Evolutionary conservation across 2,329 filamentous ascomycete species (phyloP).

Genomic region (Sclerotinia trifoliorum): DNA sequence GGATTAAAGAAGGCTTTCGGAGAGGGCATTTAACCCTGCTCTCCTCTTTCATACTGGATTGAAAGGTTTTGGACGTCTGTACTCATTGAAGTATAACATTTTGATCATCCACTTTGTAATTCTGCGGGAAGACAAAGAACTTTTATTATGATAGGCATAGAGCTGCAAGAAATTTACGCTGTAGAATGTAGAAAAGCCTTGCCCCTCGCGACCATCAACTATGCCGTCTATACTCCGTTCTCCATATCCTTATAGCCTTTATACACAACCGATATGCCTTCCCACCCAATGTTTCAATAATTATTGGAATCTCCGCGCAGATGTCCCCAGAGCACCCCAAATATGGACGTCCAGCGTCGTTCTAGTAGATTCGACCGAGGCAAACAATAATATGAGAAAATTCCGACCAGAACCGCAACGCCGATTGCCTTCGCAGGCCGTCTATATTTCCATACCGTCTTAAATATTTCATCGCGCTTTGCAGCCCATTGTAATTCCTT

Average conservation of each 20-base stretch:
- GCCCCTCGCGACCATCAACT: not conserved
- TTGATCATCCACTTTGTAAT: not conserved
- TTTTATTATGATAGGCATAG: conserved; percentile 13
- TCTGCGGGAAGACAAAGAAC: not conserved
- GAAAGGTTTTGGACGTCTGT: conserved; percentile 10
- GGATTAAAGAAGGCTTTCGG: conserved; percentile 59
- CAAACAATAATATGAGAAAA: conserved; percentile 51
- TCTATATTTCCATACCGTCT: conserved; percentile 62
- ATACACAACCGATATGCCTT: not conserved
- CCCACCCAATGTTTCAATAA: not conserved
- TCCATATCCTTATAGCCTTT: not conserved
- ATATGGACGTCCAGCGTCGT: conserved; percentile 15
- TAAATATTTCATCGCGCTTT: conserved; percentile 49
- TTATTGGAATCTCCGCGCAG: not conserved
- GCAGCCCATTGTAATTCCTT: conserved; percentile 69
- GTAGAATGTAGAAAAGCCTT: not conserved
- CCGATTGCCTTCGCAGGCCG: conserved; percentile 61
- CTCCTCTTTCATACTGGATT: not conserved
- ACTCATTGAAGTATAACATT: not conserved
- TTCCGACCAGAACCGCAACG: conserved; percentile 64
- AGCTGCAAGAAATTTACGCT: not conserved
- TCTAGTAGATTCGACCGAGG: not conserved
- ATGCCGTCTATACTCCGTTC: conserved; percentile 3
- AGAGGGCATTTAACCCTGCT: conserved; percentile 40
- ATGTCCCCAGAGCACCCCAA: conserved; percentile 36